phyloP scores from a whole-genome alignment of 805 yeast genomes.

The Monosporozyma aerobia region DNA sequence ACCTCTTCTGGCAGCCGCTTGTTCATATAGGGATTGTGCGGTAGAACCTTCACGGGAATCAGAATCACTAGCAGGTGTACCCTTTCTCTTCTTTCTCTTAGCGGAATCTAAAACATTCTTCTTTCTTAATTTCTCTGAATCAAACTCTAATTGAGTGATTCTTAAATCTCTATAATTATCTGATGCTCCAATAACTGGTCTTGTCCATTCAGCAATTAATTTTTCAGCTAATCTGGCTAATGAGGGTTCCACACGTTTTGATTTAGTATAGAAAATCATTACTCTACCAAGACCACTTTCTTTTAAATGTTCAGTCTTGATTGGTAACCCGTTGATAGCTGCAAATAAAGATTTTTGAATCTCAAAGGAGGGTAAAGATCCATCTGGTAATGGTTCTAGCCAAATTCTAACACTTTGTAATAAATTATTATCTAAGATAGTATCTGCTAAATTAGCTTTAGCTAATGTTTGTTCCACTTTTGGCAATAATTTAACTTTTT shows the following conservation, averaged over 20 bases:
- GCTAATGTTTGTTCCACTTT: slow-evolving; percentile 68
- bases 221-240: slow-evolving; percentile 85
- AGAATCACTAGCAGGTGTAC: slow-evolving; percentile 9
- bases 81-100: slow-evolving; percentile 22
- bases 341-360: slow-evolving; percentile 81
- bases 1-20: slow-evolving; percentile 81
- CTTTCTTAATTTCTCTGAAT: slow-evolving; percentile 41
- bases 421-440: slow-evolving; percentile 86
- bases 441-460: slow-evolving; percentile 80
- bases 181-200: slow-evolving; percentile 93
- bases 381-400: slow-evolving; percentile 98
- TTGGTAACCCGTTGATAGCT: slow-evolving; percentile 71
- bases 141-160: slow-evolving; percentile 60
- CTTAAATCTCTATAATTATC: slow-evolving; percentile 87
- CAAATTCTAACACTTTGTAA: slow-evolving; percentile 90
- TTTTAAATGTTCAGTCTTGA: slow-evolving; percentile 88
- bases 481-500: slow-evolving; percentile 68
- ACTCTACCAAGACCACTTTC: slow-evolving; percentile 94
- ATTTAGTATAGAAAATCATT: slow-evolving; percentile 83
- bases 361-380: slow-evolving; percentile 93
- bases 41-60: slow-evolving; percentile 17
- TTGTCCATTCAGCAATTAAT: slow-evolving; percentile 93
- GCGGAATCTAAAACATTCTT: slow-evolving; percentile 29
- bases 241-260: slow-evolving; percentile 78
- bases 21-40: slow-evolving; percentile 65